These are phyloP conservation scores for Speleostelium caveatum DNA, from an alignment of 78 protist genomes.

Conservation along the genomic window DNA sequence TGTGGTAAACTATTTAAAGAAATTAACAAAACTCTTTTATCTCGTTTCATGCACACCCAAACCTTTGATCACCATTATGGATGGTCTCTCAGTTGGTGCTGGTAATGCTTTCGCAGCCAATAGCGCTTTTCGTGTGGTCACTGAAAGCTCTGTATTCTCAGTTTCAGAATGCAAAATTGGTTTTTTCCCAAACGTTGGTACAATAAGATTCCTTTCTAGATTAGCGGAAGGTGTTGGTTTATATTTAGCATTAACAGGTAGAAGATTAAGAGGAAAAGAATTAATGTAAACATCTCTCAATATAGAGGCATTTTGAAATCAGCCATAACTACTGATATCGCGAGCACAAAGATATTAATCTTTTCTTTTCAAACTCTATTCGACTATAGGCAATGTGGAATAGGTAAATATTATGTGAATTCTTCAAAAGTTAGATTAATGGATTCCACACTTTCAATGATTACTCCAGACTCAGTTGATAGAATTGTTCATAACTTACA, in stretches of 20 bases:
- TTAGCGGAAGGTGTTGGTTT: constrained; percentile 27
- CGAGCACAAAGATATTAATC: too few relatives aligned
- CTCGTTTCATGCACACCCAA: constrained; percentile 47
- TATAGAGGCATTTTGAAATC: too few relatives aligned
- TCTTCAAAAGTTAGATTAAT: constrained; percentile 1
- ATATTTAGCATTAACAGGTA: constrained; percentile 65
- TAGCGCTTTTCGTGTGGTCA: constrained; percentile 49
- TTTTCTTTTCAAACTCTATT: too few relatives aligned
- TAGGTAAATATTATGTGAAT: constrained; percentile 23
- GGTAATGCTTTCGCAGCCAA: constrained; percentile 66
- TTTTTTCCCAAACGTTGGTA: constrained; percentile 76
- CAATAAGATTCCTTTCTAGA: constrained; percentile 9
- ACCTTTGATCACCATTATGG: constrained; percentile 47
- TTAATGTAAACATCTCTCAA: constrained; percentile 12
- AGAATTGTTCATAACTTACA: constrained; percentile 15
- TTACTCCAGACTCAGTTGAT: neutral
- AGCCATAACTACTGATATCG: too few relatives aligned
- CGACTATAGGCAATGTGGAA: too few relatives aligned
- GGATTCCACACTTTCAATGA: constrained; percentile 10
- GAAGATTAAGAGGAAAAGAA: constrained; percentile 54
- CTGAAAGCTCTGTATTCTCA: constrained; percentile 48
- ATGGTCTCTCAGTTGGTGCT: constrained; percentile 54
- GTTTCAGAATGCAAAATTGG: constrained; percentile 55
- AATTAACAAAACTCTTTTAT: constrained; percentile 30
- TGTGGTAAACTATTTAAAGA: constrained; percentile 23